Conservation (phyloP, 306 rosid species). For the Potentilla sterilis region DNA sequence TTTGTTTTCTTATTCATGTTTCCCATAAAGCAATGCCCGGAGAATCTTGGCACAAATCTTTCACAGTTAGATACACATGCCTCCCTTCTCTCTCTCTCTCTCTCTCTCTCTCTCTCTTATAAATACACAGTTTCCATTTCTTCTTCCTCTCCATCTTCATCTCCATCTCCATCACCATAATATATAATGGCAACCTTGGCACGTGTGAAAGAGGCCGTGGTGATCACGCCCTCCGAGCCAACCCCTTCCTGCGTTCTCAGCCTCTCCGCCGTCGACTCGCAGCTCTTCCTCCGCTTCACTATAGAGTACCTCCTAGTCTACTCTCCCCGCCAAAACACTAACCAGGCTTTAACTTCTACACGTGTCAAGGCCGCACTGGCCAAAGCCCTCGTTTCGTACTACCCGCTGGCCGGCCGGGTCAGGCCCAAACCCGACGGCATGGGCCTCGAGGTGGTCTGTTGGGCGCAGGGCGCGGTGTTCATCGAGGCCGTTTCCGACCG, state of each 20-base stretch:
- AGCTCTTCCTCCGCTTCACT: slow-evolving; percentile 85
- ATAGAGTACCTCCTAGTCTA: slow-evolving; percentile 70
- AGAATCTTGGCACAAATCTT: slow-evolving; percentile 83
- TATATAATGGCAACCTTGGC: slow-evolving; percentile 47
- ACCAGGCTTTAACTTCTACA: slow-evolving; percentile 29
- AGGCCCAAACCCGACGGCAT: slow-evolving; percentile 35
- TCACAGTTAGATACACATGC: slow-evolving; percentile 51
- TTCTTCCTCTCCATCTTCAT: neutral
- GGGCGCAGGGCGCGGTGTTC: slow-evolving; percentile 70
- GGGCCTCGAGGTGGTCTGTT: slow-evolving; percentile 62
- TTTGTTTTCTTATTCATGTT: slow-evolving; percentile 52
- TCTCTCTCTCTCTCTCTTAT: slow-evolving; percentile 12
- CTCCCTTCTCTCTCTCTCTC: neutral
- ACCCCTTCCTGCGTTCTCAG: slow-evolving; percentile 51
- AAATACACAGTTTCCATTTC: neutral
- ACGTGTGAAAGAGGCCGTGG: slow-evolving; percentile 49
- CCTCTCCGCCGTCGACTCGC: slow-evolving; percentile 81
- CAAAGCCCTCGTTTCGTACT: slow-evolving; percentile 56
- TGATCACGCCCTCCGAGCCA: slow-evolving; percentile 63
- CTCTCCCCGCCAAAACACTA: slow-evolving; percentile 30
- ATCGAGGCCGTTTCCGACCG: slow-evolving; percentile 59
- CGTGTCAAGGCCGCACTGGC: slow-evolving; percentile 59
- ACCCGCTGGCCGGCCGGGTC: slow-evolving; percentile 71
- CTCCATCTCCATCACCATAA: neutral
- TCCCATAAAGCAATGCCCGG: slow-evolving; percentile 53